phyloP scores from a whole-genome alignment of 768 basidiomycete species.

The Coprinopsis strossmayeri region DNA sequence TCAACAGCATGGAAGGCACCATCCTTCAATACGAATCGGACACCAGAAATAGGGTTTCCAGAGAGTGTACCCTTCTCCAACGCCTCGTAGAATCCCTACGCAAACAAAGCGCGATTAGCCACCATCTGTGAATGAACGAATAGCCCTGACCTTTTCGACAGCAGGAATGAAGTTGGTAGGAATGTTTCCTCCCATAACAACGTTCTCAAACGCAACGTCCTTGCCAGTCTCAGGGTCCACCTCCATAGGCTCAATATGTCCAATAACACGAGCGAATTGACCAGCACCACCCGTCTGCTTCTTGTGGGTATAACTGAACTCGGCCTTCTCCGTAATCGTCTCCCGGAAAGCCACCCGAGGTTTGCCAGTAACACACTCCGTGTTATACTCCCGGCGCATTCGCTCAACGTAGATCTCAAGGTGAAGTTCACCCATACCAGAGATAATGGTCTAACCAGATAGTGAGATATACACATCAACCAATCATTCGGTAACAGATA shows the following conservation, averaged over 20 bases:
- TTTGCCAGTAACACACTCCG: constrained; percentile 88
- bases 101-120: not conserved
- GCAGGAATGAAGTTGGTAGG: constrained; percentile 91
- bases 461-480: too few relatives aligned
- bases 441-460: constrained; percentile 83
- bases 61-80: constrained; percentile 85
- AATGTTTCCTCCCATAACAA: constrained; percentile 89
- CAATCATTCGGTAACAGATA: too few relatives aligned
- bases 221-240: constrained; percentile 68
- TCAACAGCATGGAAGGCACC: constrained; percentile 92
- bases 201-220: constrained; percentile 77
- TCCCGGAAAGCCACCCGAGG: constrained; percentile 97
- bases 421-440: constrained; percentile 99
- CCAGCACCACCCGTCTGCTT: constrained; percentile 98
- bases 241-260: constrained; percentile 87
- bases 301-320: constrained; percentile 92
- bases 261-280: constrained; percentile 91
- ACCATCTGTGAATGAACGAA: not conserved
- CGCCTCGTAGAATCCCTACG: constrained; percentile 90
- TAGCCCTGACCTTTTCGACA: constrained; percentile 70
- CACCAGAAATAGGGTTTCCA: constrained; percentile 83
- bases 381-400: constrained; percentile 96
- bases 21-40: constrained; percentile 83
- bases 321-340: constrained; percentile 76
- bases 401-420: constrained; percentile 99